Conservation (phyloP, 495 filamentous ascomycete species). For the Hyaloscypha bicolor region DNA sequence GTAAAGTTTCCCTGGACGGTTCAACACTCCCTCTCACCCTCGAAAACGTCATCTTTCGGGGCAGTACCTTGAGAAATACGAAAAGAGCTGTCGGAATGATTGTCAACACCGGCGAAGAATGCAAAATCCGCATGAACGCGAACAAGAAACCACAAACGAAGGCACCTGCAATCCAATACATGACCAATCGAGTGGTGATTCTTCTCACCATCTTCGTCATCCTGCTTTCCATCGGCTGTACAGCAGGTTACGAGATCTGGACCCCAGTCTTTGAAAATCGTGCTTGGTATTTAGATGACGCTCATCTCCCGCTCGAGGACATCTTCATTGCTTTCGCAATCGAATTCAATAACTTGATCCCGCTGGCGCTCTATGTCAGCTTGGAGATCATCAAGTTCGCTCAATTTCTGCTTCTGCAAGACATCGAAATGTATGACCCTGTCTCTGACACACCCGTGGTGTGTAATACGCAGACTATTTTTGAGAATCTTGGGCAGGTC, state of each 20-base stretch:
- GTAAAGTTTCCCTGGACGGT: slow-evolving; percentile 67
- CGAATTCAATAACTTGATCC: slow-evolving; percentile 92
- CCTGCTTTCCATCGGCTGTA: slow-evolving; percentile 74
- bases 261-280: slow-evolving; percentile 58
- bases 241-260: slow-evolving; percentile 84
- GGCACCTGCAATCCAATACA: slow-evolving; percentile 76
- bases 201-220: slow-evolving; percentile 80
- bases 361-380: slow-evolving; percentile 90
- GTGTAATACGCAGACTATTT: slow-evolving; percentile 88
- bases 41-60: slow-evolving; percentile 84
- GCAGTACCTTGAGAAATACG: slow-evolving; percentile 87
- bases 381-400: slow-evolving; percentile 92
- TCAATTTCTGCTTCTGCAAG: slow-evolving; percentile 78
- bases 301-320: slow-evolving; percentile 68
- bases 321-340: slow-evolving; percentile 88
- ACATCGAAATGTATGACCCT: slow-evolving; percentile 91
- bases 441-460: slow-evolving; percentile 83
- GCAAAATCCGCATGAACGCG: slow-evolving; percentile 97
- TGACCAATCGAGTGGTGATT: slow-evolving; percentile 84
- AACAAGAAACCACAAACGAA: slow-evolving; percentile 91
- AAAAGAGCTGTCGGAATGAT: slow-evolving; percentile 74
- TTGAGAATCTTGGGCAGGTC: slow-evolving; percentile 85
- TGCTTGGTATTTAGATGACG: slow-evolving; percentile 74
- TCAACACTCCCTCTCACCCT: slow-evolving; percentile 79
- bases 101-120: slow-evolving; percentile 94